Base-by-base conservation (phyloP, 2,329 filamentous ascomycete species). In the Fusarium solani-melongenae region DNA sequence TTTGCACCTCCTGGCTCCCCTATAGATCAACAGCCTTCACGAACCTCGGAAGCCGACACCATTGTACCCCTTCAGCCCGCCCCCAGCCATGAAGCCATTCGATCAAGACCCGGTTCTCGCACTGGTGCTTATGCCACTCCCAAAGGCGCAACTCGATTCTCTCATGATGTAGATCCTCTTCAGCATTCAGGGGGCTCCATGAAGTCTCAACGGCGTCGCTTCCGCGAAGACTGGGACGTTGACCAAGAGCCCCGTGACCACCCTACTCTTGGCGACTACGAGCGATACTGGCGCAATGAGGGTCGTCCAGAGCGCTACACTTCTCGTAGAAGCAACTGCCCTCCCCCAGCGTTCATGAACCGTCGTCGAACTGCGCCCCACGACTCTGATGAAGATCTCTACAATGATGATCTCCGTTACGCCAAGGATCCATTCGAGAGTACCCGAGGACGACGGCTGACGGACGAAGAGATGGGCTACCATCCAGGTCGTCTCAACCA, bases 311-410 rank as follows among this genome's bases (percentile, higher is more conserved):
- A 78, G 57, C 71, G 73, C 7, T 78, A 76, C 29, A 73, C 74
- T 24, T 58, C 65, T 20, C 76, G 78, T 55, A 68, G 77, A 38
- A 65, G 67, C 5, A 69, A 69, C 53, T 76, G 70, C 10, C 78
- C 78, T 59, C 77, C 78, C 44, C 78, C 76, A 2, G 70, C 77
- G 17, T 73, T 71, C 39, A 72, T 74, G 55, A 79, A 79, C 55
- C 73, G 70, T 20, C 71, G 74, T 10, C 69, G 71, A 38, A 55
- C 41, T n/a, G 62, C 72, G 11, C 59, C 67, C 49, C 73, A 69
- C n/a, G 74, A 78, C 27, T 79, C 77, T 15, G 76, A 79, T 15
- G 77, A 79, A 17, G 73, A 78, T 33, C 64, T 70, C 24, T 69
- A 71, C 57, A 63, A 72, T 17, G 77, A 77, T 31, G 74, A 78